Evolutionary conservation across 2,329 filamentous ascomycete genomes (phyloP).

Genomic region (Cercospora zeina): DNA sequence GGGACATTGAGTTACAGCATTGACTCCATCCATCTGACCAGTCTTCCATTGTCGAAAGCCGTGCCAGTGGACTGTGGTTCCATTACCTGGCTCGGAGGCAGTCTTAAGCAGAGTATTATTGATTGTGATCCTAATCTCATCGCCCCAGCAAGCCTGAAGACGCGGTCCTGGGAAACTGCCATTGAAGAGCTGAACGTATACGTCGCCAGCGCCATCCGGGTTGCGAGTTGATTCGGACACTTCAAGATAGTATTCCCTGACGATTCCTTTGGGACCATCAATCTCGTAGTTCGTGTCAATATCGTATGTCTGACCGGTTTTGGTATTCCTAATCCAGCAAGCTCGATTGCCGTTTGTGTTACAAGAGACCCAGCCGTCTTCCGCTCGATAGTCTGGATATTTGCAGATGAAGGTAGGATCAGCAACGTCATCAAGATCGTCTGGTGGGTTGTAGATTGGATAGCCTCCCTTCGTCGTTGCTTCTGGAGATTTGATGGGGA

Average conservation of each 20-base stretch:
- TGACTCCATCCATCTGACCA: slow-evolving; percentile 53
- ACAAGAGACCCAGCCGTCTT: slow-evolving; percentile 6
- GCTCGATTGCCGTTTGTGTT: not conserved
- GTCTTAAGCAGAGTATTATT: slow-evolving; percentile 36
- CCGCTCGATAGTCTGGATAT: slow-evolving; percentile 2
- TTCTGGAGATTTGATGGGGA: slow-evolving; percentile 7
- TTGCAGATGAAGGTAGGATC: slow-evolving; percentile 3
- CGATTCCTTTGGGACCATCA: not conserved
- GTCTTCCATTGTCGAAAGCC: slow-evolving; percentile 52
- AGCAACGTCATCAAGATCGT: slow-evolving; percentile 2
- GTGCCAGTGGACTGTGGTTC: slow-evolving; percentile 55
- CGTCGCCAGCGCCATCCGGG: not conserved
- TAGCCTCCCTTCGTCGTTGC: not conserved
- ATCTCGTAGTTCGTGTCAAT: slow-evolving; percentile 3
- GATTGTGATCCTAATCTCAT: slow-evolving; percentile 37
- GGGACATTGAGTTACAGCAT: slow-evolving; percentile 50
- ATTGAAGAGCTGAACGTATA: slow-evolving; percentile 46
- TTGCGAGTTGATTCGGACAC: not conserved
- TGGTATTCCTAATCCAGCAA: slow-evolving; percentile 1
- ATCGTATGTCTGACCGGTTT: not conserved
- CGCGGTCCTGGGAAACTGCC: slow-evolving; percentile 51
- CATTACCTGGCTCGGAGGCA: slow-evolving; percentile 34
- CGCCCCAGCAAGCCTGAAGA: slow-evolving; percentile 48
- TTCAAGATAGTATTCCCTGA: slow-evolving; percentile 1
- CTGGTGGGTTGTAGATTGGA: slow-evolving; percentile 1